phyloP scores from a whole-genome alignment of 176 grass and related monocot species.

The Elymus sibiricus region DNA sequence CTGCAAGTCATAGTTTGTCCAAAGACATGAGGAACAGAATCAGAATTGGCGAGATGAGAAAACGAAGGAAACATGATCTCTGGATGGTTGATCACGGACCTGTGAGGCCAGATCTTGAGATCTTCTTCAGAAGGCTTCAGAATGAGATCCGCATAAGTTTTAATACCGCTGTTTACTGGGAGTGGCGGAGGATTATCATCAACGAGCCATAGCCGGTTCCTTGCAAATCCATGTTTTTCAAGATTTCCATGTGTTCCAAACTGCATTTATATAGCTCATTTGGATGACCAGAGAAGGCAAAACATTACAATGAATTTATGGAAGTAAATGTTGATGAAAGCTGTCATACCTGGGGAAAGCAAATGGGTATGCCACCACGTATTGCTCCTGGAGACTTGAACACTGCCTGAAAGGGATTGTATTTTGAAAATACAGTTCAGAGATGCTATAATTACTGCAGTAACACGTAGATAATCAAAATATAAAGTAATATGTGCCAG shows the following conservation, averaged over 20 bases:
- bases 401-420: conserved; percentile 42
- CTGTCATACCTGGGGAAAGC: conserved; percentile 87
- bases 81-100: conserved; percentile 32
- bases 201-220: conserved; percentile 63
- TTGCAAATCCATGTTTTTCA: conserved; percentile 83
- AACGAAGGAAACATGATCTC: neutral
- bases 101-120: conserved; percentile 82
- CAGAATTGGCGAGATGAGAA: conserved; percentile 12
- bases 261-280: conserved; percentile 44
- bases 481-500: neutral
- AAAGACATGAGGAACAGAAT: conserved; percentile 1
- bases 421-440: neutral
- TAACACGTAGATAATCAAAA: neutral
- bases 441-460: neutral
- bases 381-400: conserved; percentile 83
- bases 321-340: conserved; percentile 27
- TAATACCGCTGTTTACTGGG: conserved; percentile 51
- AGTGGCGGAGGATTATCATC: conserved; percentile 73
- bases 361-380: conserved; percentile 84
- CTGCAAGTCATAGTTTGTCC: conserved; percentile 28
- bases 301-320: neutral
- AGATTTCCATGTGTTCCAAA: conserved; percentile 66
- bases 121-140: conserved; percentile 79
- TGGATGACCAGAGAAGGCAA: neutral
- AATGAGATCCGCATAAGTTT: conserved; percentile 78